These are phyloP conservation scores for Thamnidium elegans DNA, from an alignment of 192 early-diverging fungal species.

Conservation along the genomic window DNA sequence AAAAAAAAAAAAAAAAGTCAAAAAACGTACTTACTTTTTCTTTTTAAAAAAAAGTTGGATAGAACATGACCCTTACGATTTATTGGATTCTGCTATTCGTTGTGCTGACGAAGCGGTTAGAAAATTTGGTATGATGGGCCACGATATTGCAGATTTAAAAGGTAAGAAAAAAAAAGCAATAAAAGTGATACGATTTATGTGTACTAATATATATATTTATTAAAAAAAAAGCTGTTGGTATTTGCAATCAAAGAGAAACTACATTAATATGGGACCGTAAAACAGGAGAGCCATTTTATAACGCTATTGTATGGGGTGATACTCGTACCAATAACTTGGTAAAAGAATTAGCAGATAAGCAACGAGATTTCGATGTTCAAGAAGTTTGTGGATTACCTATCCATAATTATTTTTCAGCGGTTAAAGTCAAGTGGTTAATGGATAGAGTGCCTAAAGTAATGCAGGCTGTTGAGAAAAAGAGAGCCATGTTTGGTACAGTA, in stretches of 20 bases:
- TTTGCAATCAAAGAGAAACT: slow-evolving; percentile 97
- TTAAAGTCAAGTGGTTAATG: slow-evolving; percentile 91
- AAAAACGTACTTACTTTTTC: slow-evolving; percentile 1
- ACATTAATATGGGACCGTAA: slow-evolving; percentile 82
- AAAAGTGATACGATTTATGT: background rate
- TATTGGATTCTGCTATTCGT: slow-evolving; percentile 68
- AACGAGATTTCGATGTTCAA: slow-evolving; percentile 24
- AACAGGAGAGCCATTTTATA: slow-evolving; percentile 79
- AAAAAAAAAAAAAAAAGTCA: background rate
- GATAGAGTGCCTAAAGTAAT: slow-evolving; percentile 74
- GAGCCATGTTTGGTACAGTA: slow-evolving; percentile 84
- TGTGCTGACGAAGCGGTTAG: slow-evolving; percentile 69
- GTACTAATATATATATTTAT: background rate
- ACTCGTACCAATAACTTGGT: slow-evolving; percentile 80
- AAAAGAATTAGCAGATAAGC: slow-evolving; percentile 47
- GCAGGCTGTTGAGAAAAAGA: slow-evolving; percentile 69
- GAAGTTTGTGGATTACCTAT: slow-evolving; percentile 84
- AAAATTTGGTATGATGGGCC: slow-evolving; percentile 65
- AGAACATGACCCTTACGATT: slow-evolving; percentile 82
- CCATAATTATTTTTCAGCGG: slow-evolving; percentile 91
- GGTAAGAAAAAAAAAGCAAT: slow-evolving; percentile 13
- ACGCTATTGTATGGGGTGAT: slow-evolving; percentile 94
- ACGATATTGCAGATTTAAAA: slow-evolving; percentile 44
- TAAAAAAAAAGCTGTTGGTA: slow-evolving; percentile 63
- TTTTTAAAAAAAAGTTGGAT: slow-evolving; percentile 63